Conservation (phyloP, 768 basidiomycete genomes). For the Collybia mongolica region DNA sequence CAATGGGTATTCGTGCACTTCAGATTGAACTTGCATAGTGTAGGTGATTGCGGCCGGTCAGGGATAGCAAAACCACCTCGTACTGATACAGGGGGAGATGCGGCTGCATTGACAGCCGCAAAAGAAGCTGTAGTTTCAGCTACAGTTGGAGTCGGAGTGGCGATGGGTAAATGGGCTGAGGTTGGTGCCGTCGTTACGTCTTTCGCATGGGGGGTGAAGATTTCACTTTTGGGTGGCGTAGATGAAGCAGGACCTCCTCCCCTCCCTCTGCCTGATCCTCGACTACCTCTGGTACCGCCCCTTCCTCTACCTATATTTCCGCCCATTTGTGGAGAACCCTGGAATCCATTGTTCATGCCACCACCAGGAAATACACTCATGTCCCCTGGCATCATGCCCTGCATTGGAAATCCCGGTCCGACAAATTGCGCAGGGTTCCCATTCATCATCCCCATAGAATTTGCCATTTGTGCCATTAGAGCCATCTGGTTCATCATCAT, state of each 20-base stretch:
- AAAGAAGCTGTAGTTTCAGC: slow-evolving; percentile 16
- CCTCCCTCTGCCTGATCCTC: slow-evolving; percentile 46
- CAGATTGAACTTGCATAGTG: slow-evolving; percentile 88
- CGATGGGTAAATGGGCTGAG: slow-evolving; percentile 25
- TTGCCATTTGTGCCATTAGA: slow-evolving; percentile 90
- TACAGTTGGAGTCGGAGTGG: slow-evolving; percentile 24
- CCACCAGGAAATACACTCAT: slow-evolving; percentile 47
- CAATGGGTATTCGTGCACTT: slow-evolving; percentile 92
- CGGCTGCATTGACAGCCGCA: slow-evolving; percentile 11
- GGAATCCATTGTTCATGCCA: slow-evolving; percentile 37
- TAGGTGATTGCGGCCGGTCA: slow-evolving; percentile 83
- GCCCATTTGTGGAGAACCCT: slow-evolving; percentile 27
- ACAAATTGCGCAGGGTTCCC: slow-evolving; percentile 56
- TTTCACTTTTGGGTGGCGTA: slow-evolving; percentile 20
- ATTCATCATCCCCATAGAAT: slow-evolving; percentile 76
- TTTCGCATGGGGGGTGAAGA: slow-evolving; percentile 4
- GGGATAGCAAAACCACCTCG: slow-evolving; percentile 56
- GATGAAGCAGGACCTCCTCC: slow-evolving; percentile 33
- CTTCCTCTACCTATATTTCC: slow-evolving; percentile 39
- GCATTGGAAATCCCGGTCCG: slow-evolving; percentile 58
- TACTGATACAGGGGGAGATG: slow-evolving; percentile 25
- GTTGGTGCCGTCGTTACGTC: slow-evolving; percentile 21
- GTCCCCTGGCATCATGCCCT: slow-evolving; percentile 48
- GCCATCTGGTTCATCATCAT: slow-evolving; percentile 93
- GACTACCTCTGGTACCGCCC: slow-evolving; percentile 39